These are phyloP conservation scores for Pichia sp. DNA, from an alignment of 1,139 yeast genomes.

Conservation along the genomic window DNA sequence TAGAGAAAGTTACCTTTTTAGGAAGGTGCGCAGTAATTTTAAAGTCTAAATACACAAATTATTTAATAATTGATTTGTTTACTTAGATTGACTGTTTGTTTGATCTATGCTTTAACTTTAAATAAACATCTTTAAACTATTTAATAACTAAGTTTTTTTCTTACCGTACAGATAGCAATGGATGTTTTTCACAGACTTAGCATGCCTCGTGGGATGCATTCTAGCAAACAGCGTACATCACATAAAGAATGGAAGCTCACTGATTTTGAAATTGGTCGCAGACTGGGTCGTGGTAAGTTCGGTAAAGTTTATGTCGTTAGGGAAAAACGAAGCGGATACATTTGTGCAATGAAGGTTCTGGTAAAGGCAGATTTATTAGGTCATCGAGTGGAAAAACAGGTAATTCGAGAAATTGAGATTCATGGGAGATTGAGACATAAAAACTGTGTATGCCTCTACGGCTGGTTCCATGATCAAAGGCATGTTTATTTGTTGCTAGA, in stretches of 20 bases:
- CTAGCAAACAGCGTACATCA: neutral
- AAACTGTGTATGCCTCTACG: conserved; percentile 72
- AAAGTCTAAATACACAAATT: too few relatives aligned
- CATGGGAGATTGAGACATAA: conserved; percentile 74
- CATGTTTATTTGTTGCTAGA: conserved; percentile 82
- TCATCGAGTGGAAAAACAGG: conserved; percentile 77
- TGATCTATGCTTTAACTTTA: too few relatives aligned
- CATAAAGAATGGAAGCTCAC: conserved; percentile 25
- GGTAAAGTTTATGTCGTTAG: conserved; percentile 88
- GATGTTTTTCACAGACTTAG: conserved; percentile 14
- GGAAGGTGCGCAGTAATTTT: too few relatives aligned
- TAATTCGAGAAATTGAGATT: conserved; percentile 85
- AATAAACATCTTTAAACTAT: neutral
- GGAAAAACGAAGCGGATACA: conserved; percentile 66
- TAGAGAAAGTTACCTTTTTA: too few relatives aligned
- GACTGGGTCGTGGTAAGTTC: conserved; percentile 87
- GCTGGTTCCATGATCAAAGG: conserved; percentile 74
- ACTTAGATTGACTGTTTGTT: too few relatives aligned
- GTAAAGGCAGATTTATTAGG: conserved; percentile 69
- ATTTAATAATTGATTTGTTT: too few relatives aligned
- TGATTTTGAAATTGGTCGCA: conserved; percentile 83
- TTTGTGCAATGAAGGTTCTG: conserved; percentile 91
- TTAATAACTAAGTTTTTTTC: neutral
- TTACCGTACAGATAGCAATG: neutral
- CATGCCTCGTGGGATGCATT: neutral